Percentiles rank a stretch among this genome's conserved stretches.
Conservation (phyloP, 78 protist species). For the Dictyostelium intermedium region DNA sequence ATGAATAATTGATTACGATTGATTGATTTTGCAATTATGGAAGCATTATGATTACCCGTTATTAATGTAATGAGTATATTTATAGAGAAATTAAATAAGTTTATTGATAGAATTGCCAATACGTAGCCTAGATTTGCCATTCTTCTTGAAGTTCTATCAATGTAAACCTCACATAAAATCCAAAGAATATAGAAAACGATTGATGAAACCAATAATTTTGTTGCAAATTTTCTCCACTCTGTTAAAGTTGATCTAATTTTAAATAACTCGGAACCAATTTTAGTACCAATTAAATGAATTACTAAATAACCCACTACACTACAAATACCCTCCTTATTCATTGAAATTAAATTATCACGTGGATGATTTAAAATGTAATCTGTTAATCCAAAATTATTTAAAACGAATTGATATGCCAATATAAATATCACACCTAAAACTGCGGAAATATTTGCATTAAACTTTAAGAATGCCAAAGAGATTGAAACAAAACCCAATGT, state of each 20-base stretch:
- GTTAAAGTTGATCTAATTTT: background rate
- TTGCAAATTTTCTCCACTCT: constrained; percentile 44
- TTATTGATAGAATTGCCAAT: constrained; percentile 50
- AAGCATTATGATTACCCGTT: constrained; percentile 32
- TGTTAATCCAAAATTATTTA: constrained; percentile 37
- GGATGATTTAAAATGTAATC: constrained; percentile 76
- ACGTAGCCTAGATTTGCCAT: constrained; percentile 69
- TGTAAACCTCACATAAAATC: background rate
- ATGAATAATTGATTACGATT: constrained; percentile 75
- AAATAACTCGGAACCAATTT: constrained; percentile 21
- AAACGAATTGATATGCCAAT: constrained; percentile 5
- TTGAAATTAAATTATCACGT: constrained; percentile 58
- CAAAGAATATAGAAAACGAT: background rate
- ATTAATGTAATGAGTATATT: constrained; percentile 12
- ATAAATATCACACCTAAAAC: constrained; percentile 40
- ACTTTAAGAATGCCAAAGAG: constrained; percentile 51
- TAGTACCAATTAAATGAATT: constrained; percentile 56
- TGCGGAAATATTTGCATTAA: constrained; percentile 26
- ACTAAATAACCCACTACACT: constrained; percentile 85
- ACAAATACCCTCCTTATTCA: constrained; percentile 89
- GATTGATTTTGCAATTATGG: constrained; percentile 28
- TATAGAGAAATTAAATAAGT: constrained; percentile 41
- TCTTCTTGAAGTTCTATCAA: constrained; percentile 42
- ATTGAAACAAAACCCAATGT: constrained; percentile 88
- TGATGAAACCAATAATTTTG: background rate